Evolutionary conservation across 2,329 filamentous ascomycete genomes (phyloP), one percentile per base, ranked within the genome.

Genomic region (Botrytis squamosa): DNA sequence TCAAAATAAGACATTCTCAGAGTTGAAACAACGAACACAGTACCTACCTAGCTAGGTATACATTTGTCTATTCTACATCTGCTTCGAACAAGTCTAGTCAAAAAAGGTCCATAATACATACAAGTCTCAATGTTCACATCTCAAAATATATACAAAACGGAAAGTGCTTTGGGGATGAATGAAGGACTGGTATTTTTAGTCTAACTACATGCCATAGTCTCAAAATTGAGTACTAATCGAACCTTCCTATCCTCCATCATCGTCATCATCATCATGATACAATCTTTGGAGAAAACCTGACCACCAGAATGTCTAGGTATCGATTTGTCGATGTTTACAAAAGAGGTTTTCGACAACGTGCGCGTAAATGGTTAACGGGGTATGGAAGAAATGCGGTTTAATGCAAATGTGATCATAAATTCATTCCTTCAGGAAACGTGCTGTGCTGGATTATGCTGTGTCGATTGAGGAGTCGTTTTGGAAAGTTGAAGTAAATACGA

Each of bases 151-250:
- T 42, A 33, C 49, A 69, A 33, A 42, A 25, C 36, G 42, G 18
- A 25, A 29, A 57, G n/a, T 25, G 20, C 49, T 40, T 63, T 49
- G 57, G 76, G 76, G 77, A 74, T 67, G 71, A 79, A 80, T 76
- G 77, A 79, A 73, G 76, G 79, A 80, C 79, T 80, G 77, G 75
- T 80, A 80, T 81, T 81, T 69, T 57, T 80, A 79, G 77, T 81
- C 79, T 81, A 81, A 79, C 77, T 80, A 81, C 77, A 77, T 76
- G 75, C 71, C 74, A 76, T 67, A 76, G 74, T 76, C 76, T 78
- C 75, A 72, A 59, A 76, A 75, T 73, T 71, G 71, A 78, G 75
- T 74, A 75, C 76, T 71, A 71, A 75, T 71, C 71, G 75, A 75
- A 75, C 71, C 75, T 73, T 77, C 75, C 76, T 74, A 75, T 78